Evolutionary conservation across 768 basidiomycete genomes (phyloP).

Genomic region (Krasilnikovozyma curviuscula): DNA sequence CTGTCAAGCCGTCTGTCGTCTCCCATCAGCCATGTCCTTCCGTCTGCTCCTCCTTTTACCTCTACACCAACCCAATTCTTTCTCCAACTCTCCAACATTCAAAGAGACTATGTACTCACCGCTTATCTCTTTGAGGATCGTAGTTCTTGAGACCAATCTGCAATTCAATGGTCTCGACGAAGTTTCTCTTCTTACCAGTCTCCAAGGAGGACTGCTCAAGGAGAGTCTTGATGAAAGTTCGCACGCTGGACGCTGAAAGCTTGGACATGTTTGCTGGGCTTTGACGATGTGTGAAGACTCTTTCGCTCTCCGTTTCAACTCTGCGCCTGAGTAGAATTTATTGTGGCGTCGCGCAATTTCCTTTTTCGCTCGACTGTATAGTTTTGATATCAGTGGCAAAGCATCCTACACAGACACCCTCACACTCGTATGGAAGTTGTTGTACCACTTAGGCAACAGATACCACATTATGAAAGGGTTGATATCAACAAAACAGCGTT

Average conservation of each 20-base stretch:
- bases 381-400: no score
- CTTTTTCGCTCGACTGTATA: no score
- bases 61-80: not conserved
- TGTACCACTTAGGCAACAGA: no score
- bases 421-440: no score
- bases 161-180: conserved; percentile 84
- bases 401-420: no score
- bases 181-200: conserved; percentile 57
- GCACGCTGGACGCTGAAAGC: conserved; percentile 99
- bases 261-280: no score
- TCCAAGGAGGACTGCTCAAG: conserved; percentile 65
- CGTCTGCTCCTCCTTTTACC: not conserved
- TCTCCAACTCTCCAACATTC: not conserved
- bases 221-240: conserved; percentile 84
- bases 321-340: no score
- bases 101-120: conserved; percentile 23
- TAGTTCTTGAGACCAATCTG: conserved; percentile 98
- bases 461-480: no score
- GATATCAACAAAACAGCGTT: no score
- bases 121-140: conserved; percentile 99
- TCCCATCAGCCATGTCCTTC: not conserved
- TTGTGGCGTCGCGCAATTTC: no score
- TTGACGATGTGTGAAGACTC: no score
- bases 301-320: no score
- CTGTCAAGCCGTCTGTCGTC: not conserved